Evolutionary conservation across 768 basidiomycete genomes (phyloP).

Genomic region (Calvatia gigantea): DNA sequence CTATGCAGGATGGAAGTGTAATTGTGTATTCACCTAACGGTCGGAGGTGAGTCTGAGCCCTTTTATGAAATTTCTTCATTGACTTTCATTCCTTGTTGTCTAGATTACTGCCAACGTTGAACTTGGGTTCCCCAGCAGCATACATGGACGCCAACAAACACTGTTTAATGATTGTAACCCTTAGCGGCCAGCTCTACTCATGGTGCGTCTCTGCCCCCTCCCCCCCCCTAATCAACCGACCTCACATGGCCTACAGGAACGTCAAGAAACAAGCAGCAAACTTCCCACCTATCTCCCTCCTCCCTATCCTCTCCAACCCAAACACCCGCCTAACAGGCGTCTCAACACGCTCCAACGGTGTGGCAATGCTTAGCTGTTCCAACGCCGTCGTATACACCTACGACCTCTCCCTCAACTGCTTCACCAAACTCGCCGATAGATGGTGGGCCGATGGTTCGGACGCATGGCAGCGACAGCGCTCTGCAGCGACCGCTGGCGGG

Average conservation of each 20-base stretch:
- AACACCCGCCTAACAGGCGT: slow-evolving; percentile 63
- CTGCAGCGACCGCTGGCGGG: not conserved
- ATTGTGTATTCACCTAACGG: slow-evolving; percentile 83
- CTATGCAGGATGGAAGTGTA: slow-evolving; percentile 75
- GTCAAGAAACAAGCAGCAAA: slow-evolving; percentile 61
- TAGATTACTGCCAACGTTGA: slow-evolving; percentile 77
- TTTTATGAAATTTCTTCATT: not conserved
- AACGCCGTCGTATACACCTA: slow-evolving; percentile 80
- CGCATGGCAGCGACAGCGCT: slow-evolving; percentile 62
- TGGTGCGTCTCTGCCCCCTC: slow-evolving; percentile 47
- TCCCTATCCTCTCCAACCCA: slow-evolving; percentile 52
- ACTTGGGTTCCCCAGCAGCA: slow-evolving; percentile 66
- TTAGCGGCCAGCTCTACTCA: slow-evolving; percentile 64
- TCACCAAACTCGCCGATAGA: slow-evolving; percentile 72
- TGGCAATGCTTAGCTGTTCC: slow-evolving; percentile 72
- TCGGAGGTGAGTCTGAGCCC: slow-evolving; percentile 53
- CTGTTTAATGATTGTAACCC: slow-evolving; percentile 70
- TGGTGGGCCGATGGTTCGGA: slow-evolving; percentile 89
- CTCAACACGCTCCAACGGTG: slow-evolving; percentile 73
- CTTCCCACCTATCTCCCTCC: slow-evolving; percentile 64
- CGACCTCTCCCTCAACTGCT: slow-evolving; percentile 60
- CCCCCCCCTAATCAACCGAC: not conserved
- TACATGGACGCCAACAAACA: slow-evolving; percentile 65
- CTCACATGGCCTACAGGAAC: slow-evolving; percentile 57
- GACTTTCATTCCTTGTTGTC: not conserved